Evolutionary conservation across 2,329 filamentous ascomycete species (phyloP).

Genomic region (Colletotrichum orbiculare): DNA sequence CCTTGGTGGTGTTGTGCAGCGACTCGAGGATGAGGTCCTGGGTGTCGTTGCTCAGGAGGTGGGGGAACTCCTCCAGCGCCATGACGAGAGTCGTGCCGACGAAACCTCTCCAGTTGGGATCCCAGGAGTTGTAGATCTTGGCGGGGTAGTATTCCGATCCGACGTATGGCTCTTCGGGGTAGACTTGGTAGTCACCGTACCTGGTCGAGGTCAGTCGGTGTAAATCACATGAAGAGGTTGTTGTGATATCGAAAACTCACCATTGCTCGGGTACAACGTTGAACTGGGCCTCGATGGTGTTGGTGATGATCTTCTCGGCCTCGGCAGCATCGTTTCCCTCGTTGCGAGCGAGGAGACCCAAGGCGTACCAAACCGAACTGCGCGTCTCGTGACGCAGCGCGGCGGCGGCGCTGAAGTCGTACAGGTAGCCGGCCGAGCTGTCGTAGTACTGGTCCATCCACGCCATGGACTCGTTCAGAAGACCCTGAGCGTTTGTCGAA

Average conservation of each 20-base stretch:
- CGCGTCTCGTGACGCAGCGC: slow-evolving; percentile 67
- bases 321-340: slow-evolving; percentile 58
- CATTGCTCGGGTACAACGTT: slow-evolving; percentile 64
- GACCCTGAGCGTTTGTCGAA: slow-evolving; percentile 46
- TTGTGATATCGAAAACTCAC: slow-evolving; percentile 49
- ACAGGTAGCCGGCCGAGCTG: slow-evolving; percentile 61
- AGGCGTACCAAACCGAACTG: slow-evolving; percentile 68
- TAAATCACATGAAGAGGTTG: too few relatives aligned
- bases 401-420: slow-evolving; percentile 55
- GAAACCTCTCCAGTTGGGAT: slow-evolving; percentile 74
- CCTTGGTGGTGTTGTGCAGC: slow-evolving; percentile 65
- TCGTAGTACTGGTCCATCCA: slow-evolving; percentile 69
- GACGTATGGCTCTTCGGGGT: slow-evolving; percentile 68
- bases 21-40: slow-evolving; percentile 61
- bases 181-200: slow-evolving; percentile 63
- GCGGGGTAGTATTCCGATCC: slow-evolving; percentile 61
- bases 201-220: slow-evolving; percentile 40
- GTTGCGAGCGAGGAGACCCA: slow-evolving; percentile 67
- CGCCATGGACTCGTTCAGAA: slow-evolving; percentile 62
- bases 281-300: slow-evolving; percentile 64
- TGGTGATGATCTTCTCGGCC: slow-evolving; percentile 64
- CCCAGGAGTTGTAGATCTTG: slow-evolving; percentile 68
- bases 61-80: slow-evolving; percentile 67
- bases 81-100: slow-evolving; percentile 69
- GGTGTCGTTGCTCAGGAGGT: slow-evolving; percentile 53